These are phyloP conservation scores for Podaxis sp. DNA, from an alignment of 768 basidiomycete genomes.

Conservation along the genomic window DNA sequence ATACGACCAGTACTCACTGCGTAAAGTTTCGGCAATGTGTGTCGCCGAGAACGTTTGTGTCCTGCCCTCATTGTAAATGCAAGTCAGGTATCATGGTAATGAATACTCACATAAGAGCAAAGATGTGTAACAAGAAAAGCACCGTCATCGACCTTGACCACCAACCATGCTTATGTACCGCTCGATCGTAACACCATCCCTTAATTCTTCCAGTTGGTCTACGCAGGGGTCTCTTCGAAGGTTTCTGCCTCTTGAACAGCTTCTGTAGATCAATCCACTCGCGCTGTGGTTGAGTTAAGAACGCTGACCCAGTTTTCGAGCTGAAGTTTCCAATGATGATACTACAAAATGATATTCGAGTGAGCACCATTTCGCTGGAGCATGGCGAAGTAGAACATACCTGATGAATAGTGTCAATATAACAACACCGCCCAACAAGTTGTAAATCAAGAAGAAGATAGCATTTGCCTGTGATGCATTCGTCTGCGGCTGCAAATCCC, in stretches of 20 bases:
- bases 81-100: not conserved
- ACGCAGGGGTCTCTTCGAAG: constrained; percentile 75
- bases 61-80: constrained; percentile 41
- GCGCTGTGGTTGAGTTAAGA: constrained; percentile 82
- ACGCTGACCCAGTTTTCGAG: constrained; percentile 80
- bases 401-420: constrained; percentile 90
- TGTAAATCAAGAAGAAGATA: constrained; percentile 90
- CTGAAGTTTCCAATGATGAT: constrained; percentile 96
- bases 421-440: constrained; percentile 86
- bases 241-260: constrained; percentile 81
- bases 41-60: constrained; percentile 71
- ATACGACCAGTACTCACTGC: constrained; percentile 46
- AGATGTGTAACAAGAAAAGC: constrained; percentile 78
- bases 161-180: constrained; percentile 90
- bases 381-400: constrained; percentile 38
- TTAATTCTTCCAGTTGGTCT: constrained; percentile 56
- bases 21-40: constrained; percentile 47
- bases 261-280: constrained; percentile 96
- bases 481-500: constrained; percentile 63
- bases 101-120: constrained; percentile 71
- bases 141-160: constrained; percentile 83
- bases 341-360: constrained; percentile 38
- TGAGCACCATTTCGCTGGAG: constrained; percentile 14
- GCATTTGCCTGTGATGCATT: constrained; percentile 82
- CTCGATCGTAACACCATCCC: constrained; percentile 90